Evolutionary conservation across 345 rosid species (phyloP).

Genomic region (Corchorus olitorius): DNA sequence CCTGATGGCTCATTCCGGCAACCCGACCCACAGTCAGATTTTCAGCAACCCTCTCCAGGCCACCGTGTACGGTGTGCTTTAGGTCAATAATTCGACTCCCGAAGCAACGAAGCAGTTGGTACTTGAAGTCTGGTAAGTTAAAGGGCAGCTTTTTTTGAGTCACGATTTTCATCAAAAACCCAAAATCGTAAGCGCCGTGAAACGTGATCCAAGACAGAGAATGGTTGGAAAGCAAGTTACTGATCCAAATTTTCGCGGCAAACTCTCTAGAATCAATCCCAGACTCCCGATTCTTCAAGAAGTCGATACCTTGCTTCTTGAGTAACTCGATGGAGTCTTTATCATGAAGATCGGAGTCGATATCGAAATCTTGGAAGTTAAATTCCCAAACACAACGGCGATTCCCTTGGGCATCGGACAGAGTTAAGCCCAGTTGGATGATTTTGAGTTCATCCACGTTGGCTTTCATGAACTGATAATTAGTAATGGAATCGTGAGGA

Average conservation of each 20-base stretch:
- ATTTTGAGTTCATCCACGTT: slow-evolving; percentile 1
- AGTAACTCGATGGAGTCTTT: background rate
- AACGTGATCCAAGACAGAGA: background rate
- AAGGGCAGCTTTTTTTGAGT: background rate
- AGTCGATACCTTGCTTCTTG: slow-evolving; percentile 6
- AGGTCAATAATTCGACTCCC: background rate
- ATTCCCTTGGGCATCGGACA: background rate
- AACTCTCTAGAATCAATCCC: slow-evolving; percentile 1
- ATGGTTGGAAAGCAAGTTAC: background rate
- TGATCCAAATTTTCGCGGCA: background rate
- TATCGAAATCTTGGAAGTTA: slow-evolving; percentile 16
- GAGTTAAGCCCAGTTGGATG: slow-evolving; percentile 14
- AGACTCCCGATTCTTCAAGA: background rate
- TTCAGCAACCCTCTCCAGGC: slow-evolving; percentile 34
- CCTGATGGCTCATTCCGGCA: slow-evolving; percentile 41
- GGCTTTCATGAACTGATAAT: background rate
- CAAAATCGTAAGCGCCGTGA: background rate
- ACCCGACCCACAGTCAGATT: slow-evolving; percentile 24
- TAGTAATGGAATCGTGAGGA: background rate
- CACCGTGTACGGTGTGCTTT: slow-evolving; percentile 17
- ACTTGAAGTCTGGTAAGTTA: background rate
- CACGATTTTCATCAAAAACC: background rate
- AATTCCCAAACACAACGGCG: slow-evolving; percentile 4
- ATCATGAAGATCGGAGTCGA: background rate
- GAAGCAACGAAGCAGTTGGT: background rate